Conservation (phyloP, 345 rosid species). For the Brassica cretica region DNA sequence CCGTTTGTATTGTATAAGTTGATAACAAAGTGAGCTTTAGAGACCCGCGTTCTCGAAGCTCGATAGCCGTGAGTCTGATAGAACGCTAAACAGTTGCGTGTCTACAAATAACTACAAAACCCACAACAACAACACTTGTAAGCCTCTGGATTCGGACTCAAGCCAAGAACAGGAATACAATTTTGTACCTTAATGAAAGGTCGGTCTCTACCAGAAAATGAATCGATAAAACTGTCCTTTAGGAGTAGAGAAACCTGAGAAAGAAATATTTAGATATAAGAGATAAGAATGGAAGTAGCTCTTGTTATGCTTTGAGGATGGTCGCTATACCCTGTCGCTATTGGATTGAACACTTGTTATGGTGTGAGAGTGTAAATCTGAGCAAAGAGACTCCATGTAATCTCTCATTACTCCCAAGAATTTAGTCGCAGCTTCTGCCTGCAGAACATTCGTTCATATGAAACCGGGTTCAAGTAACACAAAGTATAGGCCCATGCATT, state of each 20-base stretch:
- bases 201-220: slow-evolving; percentile 75
- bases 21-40: slow-evolving; percentile 35
- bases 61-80: slow-evolving; percentile 69
- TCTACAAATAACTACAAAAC: slow-evolving; percentile 71
- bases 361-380: slow-evolving; percentile 75
- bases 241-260: slow-evolving; percentile 88
- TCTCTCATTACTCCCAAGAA: slow-evolving; percentile 75
- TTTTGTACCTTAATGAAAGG: slow-evolving; percentile 72
- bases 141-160: slow-evolving; percentile 8
- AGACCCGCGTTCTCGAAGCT: slow-evolving; percentile 62
- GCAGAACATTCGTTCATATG: background rate
- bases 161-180: background rate
- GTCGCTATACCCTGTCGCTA: slow-evolving; percentile 67
- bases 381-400: slow-evolving; percentile 85
- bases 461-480: background rate
- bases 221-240: slow-evolving; percentile 90
- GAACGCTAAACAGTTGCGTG: slow-evolving; percentile 74
- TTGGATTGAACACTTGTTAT: slow-evolving; percentile 95
- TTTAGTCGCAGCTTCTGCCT: slow-evolving; percentile 55
- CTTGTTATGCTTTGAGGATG: slow-evolving; percentile 5
- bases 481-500: slow-evolving; percentile 19
- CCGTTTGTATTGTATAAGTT: slow-evolving; percentile 24
- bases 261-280: background rate
- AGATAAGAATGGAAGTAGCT: background rate
- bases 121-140: background rate